These are phyloP conservation scores for Atkinsonella hypoxylon DNA, from an alignment of 2,329 filamentous ascomycete genomes.

Conservation along the genomic window DNA sequence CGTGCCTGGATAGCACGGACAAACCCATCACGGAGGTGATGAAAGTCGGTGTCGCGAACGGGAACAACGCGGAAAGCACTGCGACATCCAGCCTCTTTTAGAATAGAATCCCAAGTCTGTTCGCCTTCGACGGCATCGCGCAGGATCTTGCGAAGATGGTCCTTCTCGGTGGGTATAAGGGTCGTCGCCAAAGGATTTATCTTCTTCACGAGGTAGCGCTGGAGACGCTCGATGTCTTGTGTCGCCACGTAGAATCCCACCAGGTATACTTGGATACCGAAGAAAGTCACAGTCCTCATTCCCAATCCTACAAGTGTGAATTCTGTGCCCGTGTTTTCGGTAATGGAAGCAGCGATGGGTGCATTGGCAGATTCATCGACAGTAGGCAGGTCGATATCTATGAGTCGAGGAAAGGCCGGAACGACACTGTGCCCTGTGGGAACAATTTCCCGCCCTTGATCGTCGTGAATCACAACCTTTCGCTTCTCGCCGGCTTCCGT, in stretches of 20 bases:
- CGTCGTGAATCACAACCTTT: conserved; percentile 51
- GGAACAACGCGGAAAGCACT: conserved; percentile 76
- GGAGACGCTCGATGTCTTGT: conserved; percentile 67
- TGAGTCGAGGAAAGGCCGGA: conserved; percentile 62
- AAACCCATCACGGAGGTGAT: conserved; percentile 83
- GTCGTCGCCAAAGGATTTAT: conserved; percentile 72
- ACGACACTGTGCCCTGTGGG: conserved; percentile 73
- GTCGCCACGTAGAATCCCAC: conserved; percentile 86
- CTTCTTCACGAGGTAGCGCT: conserved; percentile 62
- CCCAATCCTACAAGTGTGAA: conserved; percentile 86
- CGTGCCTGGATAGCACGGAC: conserved; percentile 72
- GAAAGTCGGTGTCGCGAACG: conserved; percentile 88
- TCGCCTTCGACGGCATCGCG: conserved; percentile 59
- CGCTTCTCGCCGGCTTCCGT: conserved; percentile 37
- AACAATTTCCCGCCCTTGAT: conserved; percentile 62
- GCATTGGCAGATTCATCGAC: conserved; percentile 8
- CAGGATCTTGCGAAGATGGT: conserved; percentile 54
- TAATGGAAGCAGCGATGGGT: conserved; percentile 26
- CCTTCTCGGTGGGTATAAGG: conserved; percentile 71
- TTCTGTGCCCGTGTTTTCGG: conserved; percentile 41
- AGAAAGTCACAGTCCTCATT: conserved; percentile 78
- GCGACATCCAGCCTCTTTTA: conserved; percentile 55
- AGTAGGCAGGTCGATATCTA: conserved; percentile 43
- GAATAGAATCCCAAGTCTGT: conserved; percentile 60
- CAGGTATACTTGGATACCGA: conserved; percentile 86